Evolutionary conservation across 345 rosid genomes (phyloP).

Genomic region (Citrus maxima): DNA sequence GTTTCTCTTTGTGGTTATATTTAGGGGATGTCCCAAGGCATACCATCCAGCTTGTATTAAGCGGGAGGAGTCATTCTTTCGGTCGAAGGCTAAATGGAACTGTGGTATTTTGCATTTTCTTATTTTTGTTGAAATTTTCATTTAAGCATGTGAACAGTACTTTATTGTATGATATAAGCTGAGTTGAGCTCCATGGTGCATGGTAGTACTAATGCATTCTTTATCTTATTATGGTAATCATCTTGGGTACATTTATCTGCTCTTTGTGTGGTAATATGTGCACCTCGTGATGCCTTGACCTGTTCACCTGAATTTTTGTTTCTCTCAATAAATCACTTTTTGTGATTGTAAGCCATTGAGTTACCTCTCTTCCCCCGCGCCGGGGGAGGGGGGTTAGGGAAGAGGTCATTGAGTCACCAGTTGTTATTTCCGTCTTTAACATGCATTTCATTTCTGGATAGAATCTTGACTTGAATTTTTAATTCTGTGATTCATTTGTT

Average conservation of each 20-base stretch:
- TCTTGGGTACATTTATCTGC: background rate
- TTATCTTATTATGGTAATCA: background rate
- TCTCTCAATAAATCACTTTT: background rate
- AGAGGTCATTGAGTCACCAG: background rate
- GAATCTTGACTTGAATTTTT: background rate
- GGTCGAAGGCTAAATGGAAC: constrained; percentile 84
- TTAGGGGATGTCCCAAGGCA: constrained; percentile 98
- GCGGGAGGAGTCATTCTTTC: constrained; percentile 84
- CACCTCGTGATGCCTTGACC: background rate
- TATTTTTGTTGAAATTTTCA: constrained; percentile 3
- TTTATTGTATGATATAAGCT: background rate
- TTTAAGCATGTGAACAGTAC: background rate
- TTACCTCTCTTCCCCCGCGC: too few relatives aligned
- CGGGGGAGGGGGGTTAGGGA: too few relatives aligned
- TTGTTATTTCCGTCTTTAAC: background rate
- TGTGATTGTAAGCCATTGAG: background rate
- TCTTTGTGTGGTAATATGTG: background rate
- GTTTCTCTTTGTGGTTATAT: background rate
- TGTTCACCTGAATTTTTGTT: background rate
- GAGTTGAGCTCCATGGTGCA: background rate
- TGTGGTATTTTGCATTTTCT: constrained; percentile 63
- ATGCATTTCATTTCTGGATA: background rate
- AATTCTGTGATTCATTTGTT: constrained; percentile 6
- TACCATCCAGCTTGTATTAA: constrained; percentile 95
- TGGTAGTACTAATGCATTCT: background rate